Base-by-base conservation (phyloP, 1,284 basidiomycete species). In the Malassezia cuniculi region DNA sequence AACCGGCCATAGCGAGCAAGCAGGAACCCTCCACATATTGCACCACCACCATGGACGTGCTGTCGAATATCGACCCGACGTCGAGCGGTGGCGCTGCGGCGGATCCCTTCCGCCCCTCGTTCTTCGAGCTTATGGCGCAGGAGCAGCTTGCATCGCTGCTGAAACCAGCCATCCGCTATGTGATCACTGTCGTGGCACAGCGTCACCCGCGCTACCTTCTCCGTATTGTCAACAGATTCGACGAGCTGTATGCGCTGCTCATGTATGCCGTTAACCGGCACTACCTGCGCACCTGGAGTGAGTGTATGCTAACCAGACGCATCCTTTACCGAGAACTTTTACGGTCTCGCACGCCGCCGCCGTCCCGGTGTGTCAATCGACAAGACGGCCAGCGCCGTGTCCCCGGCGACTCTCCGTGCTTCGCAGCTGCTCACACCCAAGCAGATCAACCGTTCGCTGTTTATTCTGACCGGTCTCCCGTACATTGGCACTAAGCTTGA, bases 71-170 rank as follows among this genome's bases (percentile, higher is more conserved):
- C 8, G 56, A 59, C 34, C 56, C 56, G 15, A 56, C 57, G 3
- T 41, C 50, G 14, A 48, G 50, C 18, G 47, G 51, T 19, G 30
- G 47, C 6, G 36, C 54, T 3, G 39, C 52, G 2, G 26, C 41
- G 3, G 66, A 68, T 33, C 52, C 55, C 0, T 59, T 79, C 34
- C 80, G 83, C 43, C 93, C 93, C 0, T 89, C 86, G 8, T 73
- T 97, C 31, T 97, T 95, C 60, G 93, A 97, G 69, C 77, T 97
- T 4, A 74, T 93, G 18, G 89, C 89, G 1, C 86, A 95, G 68
- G 87, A 94, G 50, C 90, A 97, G 68, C 76, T 99, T 16, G 73
- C 81, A 46, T 84, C 89, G 54, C 74, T 95, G 1, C 74, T 97
- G 16, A 87, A 94, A 55, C 93, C 93, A 6, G 89, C 90, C 10